Evolutionary conservation across 2,329 filamentous ascomycete genomes (phyloP), one percentile per base, ranked within the genome.

Genomic region (Talaromyces islandicus): DNA sequence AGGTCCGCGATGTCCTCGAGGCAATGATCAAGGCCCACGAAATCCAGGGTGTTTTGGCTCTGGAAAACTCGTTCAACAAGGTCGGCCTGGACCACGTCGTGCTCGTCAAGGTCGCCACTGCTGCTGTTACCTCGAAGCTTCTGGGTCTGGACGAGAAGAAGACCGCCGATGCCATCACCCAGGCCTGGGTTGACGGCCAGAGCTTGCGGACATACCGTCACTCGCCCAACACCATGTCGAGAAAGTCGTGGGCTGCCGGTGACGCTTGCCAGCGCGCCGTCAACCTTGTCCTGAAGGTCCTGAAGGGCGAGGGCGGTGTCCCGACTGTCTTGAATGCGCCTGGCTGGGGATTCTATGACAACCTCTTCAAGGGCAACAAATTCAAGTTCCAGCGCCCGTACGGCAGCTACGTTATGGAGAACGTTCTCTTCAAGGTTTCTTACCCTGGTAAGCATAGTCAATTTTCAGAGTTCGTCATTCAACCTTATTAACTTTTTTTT

Each of bases 351-450:
- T 99, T 97, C 85, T 99, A 99, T 80, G 94, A 99, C 73, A 92
- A 97, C 66, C 85, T 95, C 65, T 99, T 97, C 84, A 91, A 92
- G 81, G 92, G 92, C 79, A 91, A 95, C 71, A 90, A 90, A 78
- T 99, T 99, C 75, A 82, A 92, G 77, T 99, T 97, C 84, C 93
- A 97, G 83, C 88, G 94, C 64, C 87, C 88, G 61, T 99, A 99
- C 73, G 93, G 92, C 73, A 96, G 90, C 83, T 99, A 99, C 77
- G 94, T 99, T 67, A 99, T 99, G 94, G 94, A 99, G 86, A 99
- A 97, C 73, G 92, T 99, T 63, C 87, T 99, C 65, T 99, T 99
- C 88, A 99, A 99, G 86, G 94, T 99, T 63, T 99, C 94, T 52
- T 97, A 97, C 77, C 93, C 93, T 72, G 90, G 90, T 91, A 81